Conservation (phyloP, 108 stramenopile genomes). For the Aurantiochytrium sp. region DNA sequence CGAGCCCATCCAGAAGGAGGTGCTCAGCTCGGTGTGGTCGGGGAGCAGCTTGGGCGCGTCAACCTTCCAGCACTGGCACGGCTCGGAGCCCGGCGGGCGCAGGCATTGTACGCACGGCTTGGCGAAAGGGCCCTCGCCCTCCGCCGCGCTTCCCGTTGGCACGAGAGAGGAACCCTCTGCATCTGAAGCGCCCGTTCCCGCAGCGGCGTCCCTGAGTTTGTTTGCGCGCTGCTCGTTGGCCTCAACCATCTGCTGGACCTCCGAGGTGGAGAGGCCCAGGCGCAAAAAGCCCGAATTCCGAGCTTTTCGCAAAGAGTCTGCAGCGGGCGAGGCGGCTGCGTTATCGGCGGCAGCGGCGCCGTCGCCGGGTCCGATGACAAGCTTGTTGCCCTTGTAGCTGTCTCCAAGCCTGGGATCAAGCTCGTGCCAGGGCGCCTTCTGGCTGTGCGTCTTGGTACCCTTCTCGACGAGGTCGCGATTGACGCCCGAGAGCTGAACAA, state of each 20-base stretch:
- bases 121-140: not conserved
- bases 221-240: not conserved
- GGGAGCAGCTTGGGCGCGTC: not conserved
- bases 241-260: not conserved
- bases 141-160: too few relatives aligned
- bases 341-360: too few relatives aligned
- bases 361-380: not conserved
- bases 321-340: too few relatives aligned
- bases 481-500: not conserved
- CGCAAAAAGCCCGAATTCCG: not conserved
- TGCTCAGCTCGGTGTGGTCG: not conserved
- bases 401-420: constrained; percentile 1
- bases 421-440: not conserved
- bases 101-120: not conserved
- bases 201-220: too few relatives aligned
- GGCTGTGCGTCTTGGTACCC: not conserved
- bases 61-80: constrained; percentile 10
- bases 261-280: not conserved
- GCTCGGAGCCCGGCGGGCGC: not conserved
- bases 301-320: too few relatives aligned
- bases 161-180: too few relatives aligned
- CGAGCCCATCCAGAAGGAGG: not conserved
- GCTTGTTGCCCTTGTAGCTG: not conserved
- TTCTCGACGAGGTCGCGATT: not conserved
- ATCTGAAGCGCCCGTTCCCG: too few relatives aligned